Conservation (phyloP, 805 yeast species). For the Suhomyces sp. region DNA sequence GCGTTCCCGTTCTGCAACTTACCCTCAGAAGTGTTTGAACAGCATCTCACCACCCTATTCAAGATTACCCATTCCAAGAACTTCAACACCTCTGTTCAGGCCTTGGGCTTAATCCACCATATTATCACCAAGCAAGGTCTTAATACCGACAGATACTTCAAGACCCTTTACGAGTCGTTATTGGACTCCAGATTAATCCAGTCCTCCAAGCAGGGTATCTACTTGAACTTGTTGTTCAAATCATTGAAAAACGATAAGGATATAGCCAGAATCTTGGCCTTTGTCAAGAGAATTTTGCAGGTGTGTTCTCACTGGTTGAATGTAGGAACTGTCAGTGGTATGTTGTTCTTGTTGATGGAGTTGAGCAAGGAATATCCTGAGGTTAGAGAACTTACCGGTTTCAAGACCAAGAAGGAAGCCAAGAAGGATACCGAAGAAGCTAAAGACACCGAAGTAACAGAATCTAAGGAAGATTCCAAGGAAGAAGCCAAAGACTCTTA, state of each 20-base stretch:
- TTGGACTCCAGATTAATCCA: conserved; percentile 76
- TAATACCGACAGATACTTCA: conserved; percentile 67
- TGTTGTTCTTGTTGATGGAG: conserved; percentile 70
- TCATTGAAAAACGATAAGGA: conserved; percentile 70
- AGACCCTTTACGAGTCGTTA: conserved; percentile 85
- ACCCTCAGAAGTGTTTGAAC: conserved; percentile 63
- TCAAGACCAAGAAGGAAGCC: conserved; percentile 31
- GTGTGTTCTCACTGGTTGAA: conserved; percentile 83
- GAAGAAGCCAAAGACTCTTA: conserved; percentile 36
- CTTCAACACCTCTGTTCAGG: conserved; percentile 91
- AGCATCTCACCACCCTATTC: conserved; percentile 81
- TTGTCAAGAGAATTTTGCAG: conserved; percentile 86
- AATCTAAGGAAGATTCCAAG: conserved; percentile 36
- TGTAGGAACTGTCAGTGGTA: conserved; percentile 84
- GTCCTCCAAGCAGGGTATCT: conserved; percentile 93
- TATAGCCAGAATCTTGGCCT: conserved; percentile 72
- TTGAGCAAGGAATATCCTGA: conserved; percentile 63
- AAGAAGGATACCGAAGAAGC: conserved; percentile 35
- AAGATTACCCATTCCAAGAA: conserved; percentile 91
- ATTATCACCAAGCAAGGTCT: conserved; percentile 61
- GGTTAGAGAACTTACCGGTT: conserved; percentile 58
- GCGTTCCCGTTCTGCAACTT: conserved; percentile 89
- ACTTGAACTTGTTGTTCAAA: conserved; percentile 80
- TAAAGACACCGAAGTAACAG: conserved; percentile 54
- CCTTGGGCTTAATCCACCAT: conserved; percentile 80